Conservation (phyloP, 768 basidiomycete genomes). For the Amyloporia xantha region DNA sequence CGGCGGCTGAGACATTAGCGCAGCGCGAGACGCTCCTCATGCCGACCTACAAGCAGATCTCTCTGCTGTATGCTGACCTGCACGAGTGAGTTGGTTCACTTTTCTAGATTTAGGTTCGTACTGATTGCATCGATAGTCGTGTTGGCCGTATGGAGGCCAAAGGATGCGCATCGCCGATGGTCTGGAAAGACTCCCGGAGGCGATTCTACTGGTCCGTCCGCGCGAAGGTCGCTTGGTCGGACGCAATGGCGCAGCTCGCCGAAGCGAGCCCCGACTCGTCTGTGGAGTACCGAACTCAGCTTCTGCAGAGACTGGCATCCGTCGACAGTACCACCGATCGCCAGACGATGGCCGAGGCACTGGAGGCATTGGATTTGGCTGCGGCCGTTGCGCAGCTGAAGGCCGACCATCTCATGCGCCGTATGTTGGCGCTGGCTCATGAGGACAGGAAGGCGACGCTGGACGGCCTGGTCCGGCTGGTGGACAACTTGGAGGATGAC, state of each 20-base stretch:
- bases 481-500: slow-evolving; percentile 67
- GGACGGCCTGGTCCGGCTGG: slow-evolving; percentile 64
- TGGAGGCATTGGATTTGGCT: slow-evolving; percentile 68
- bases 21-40: slow-evolving; percentile 74
- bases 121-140: slow-evolving; percentile 47
- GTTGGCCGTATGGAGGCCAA: slow-evolving; percentile 97
- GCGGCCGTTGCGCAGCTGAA: slow-evolving; percentile 57
- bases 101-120: background rate
- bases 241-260: slow-evolving; percentile 54
- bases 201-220: slow-evolving; percentile 94
- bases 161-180: slow-evolving; percentile 80
- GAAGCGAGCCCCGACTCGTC: slow-evolving; percentile 68
- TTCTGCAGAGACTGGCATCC: slow-evolving; percentile 57
- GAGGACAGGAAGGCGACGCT: slow-evolving; percentile 75
- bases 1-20: slow-evolving; percentile 60
- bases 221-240: slow-evolving; percentile 67
- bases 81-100: slow-evolving; percentile 68
- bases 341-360: slow-evolving; percentile 50
- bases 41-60: slow-evolving; percentile 92
- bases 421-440: slow-evolving; percentile 59
- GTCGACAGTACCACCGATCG: slow-evolving; percentile 47
- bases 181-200: slow-evolving; percentile 86
- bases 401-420: slow-evolving; percentile 60
- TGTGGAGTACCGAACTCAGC: slow-evolving; percentile 55
- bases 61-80: slow-evolving; percentile 90